Base-by-base conservation (phyloP, 129 eudicot species). In the Pulicaria dysenterica region DNA sequence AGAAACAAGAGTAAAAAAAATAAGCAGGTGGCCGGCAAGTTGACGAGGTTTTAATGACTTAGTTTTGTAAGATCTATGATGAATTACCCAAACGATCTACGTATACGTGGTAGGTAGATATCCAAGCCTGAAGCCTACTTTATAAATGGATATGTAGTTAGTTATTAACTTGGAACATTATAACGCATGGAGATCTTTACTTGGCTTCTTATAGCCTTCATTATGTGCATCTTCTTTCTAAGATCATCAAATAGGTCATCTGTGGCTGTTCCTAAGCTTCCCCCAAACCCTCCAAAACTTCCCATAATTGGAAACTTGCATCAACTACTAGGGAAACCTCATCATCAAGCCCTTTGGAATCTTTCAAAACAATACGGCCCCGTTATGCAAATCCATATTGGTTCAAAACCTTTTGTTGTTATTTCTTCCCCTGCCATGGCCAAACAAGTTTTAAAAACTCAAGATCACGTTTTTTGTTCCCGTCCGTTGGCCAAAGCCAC, bases 291-390 rank as follows among this genome's bases (percentile, higher is more conserved):
- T 36, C 68, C 68, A 53, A 63, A 64, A 4, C 67, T 79, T 55
- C 83, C 83, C 7, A 49, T 79, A 16, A 72, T 79, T 6, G 78
- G 83, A n/a, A 64, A 79, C 62, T 6, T 64, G 4, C 83, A 79
- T 11, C 58, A 79, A 38, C 11, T 72, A 0, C 3, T 36, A 4
- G 55, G 78, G 4, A 54, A 72, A 47, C 54, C 67, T 0, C 78
- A 19, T 2, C 78, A 78, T 42, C 39, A 53, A 16, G 77, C 61
- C 62, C 55, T 78, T 8, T 78, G 62, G 73, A 24, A 78, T 16
- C 82, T 78, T 6, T 62, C 82, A 4, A 59, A 72, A 55, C 1
- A 37, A 46, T 64, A 72, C 17, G 82, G 82, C 6, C 73, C 78
- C 6, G 0, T 78, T 36, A 62, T 78, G 82, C 58, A 5, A 5